Base-by-base conservation (phyloP, 495 filamentous ascomycete species). In the Penicillium canescens region DNA sequence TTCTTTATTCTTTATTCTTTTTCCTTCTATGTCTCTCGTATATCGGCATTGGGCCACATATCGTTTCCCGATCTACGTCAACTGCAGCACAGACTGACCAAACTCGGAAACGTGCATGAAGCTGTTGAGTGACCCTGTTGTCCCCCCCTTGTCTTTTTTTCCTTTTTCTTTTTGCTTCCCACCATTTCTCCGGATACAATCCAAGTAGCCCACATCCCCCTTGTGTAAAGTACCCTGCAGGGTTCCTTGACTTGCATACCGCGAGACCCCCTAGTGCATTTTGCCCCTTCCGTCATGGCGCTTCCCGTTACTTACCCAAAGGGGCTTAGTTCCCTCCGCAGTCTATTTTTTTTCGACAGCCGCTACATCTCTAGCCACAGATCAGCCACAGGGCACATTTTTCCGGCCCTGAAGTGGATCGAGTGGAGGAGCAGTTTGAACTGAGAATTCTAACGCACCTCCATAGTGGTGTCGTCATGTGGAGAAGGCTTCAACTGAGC, bases 231-330 rank as follows among this genome's bases (percentile, higher is more conserved):
- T 37, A 31, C 24, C 28, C 42, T 57, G 57, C 61, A 63, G 61
- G 57, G 54, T 56, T 56, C 48, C 57, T 49, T 54, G 57, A 60
- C 54, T 55, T 57, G 54, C 61, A 64, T 64, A 55, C 56, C 54
- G 40, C 43, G 21, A 34, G 21, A 42, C 37, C 39, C 39, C 35
- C 58, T 65, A 57, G 59, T 44, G 59, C 50, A 57, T 55, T 65
- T 71, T 56, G 60, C 68, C 68, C 62, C 70, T 73, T 71, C 64
- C 70, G 70, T 73, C 70, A 71, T 72, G 24, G 9, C 35, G 54
- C 41, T 54, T 51, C 52, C 56, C 50, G 52, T 47, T 44, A 52
- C 55, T 58, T 46, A 49, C 60, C 31, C 4, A 8, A 41, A 43
- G 12, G 10, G 41, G 60, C 4, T 26, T 59, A 62, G 60, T 36